A percentile compares a stretch with the other conserved stretches of the same genome.
Conservation (phyloP, 257 asterid species). For the Primulina tabacum region DNA sequence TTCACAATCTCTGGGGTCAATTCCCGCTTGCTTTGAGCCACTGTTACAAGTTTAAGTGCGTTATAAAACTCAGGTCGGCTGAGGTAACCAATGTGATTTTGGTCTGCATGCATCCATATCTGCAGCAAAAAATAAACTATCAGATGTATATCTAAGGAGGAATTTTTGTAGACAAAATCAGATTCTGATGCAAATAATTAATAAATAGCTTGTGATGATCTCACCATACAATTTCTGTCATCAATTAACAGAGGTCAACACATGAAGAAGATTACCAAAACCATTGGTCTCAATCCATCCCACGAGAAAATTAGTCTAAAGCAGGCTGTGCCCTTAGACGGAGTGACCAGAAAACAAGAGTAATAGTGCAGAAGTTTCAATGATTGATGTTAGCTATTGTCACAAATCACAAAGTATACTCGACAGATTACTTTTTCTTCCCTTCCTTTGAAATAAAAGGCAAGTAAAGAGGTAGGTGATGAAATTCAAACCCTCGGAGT, state of each 20-base stretch:
- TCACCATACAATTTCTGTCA: neutral
- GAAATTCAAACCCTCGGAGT: neutral
- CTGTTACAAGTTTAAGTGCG: conserved; percentile 94
- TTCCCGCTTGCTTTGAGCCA: conserved; percentile 94
- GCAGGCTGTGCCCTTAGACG: neutral
- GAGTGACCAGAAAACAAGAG: neutral
- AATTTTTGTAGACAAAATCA: conserved; percentile 8
- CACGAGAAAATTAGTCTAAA: conserved; percentile 1
- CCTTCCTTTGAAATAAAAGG: neutral
- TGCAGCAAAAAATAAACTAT: conserved; percentile 36
- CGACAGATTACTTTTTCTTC: neutral
- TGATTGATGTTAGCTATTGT: neutral
- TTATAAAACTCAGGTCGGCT: conserved; percentile 81
- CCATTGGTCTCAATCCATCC: conserved; percentile 11
- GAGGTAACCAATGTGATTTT: conserved; percentile 69
- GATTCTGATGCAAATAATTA: neutral
- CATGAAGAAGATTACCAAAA: neutral
- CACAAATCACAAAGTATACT: conserved; percentile 10
- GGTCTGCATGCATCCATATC: conserved; percentile 91
- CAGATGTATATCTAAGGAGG: conserved; percentile 5
- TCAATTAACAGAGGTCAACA: neutral
- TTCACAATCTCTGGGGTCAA: conserved; percentile 89
- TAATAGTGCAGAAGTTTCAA: neutral
- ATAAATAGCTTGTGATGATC: conserved; percentile 1
- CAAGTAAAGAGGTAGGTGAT: neutral